phyloP scores from a whole-genome alignment of 2,329 filamentous ascomycete genomes.

The Lachnum nothofagi region DNA sequence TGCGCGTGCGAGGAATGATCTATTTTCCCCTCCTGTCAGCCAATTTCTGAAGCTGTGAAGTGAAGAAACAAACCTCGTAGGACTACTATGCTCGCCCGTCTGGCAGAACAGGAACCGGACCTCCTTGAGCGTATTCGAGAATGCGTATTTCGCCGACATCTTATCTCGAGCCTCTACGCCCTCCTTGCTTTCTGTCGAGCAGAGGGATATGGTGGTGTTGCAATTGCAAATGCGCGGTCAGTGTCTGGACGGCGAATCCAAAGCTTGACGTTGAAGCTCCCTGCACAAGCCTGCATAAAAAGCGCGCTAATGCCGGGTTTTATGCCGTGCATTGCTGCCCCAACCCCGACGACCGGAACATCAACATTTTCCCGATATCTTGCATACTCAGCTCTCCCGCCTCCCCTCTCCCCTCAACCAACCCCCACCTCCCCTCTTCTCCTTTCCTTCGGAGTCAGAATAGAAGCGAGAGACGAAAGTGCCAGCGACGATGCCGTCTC shows the following conservation, averaged over 20 bases:
- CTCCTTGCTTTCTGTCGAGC: background rate
- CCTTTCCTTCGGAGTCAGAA: background rate
- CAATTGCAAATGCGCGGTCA: constrained; percentile 7
- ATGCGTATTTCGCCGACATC: constrained; percentile 93
- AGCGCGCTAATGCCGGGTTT: constrained; percentile 13
- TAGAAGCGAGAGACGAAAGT: background rate
- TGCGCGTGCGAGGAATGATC: constrained; percentile 81
- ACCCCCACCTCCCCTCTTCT: background rate
- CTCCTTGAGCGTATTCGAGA: constrained; percentile 84
- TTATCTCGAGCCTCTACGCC: constrained; percentile 4
- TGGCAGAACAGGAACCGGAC: constrained; percentile 97
- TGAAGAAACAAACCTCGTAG: constrained; percentile 64
- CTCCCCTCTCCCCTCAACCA: background rate
- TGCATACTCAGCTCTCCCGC: background rate
- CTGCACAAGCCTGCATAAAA: constrained; percentile 21
- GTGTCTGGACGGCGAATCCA: background rate
- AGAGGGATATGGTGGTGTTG: background rate
- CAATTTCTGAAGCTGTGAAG: too few relatives aligned
- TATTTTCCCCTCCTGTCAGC: too few relatives aligned
- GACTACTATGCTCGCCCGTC: constrained; percentile 82
- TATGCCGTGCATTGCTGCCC: background rate
- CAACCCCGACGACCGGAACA: background rate
- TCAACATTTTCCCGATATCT: constrained; percentile 6
- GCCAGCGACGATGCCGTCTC: constrained; percentile 19
- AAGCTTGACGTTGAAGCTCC: constrained; percentile 11